Conservation (phyloP, 352 stramenopile species). For the Ophiocytium majus region DNA sequence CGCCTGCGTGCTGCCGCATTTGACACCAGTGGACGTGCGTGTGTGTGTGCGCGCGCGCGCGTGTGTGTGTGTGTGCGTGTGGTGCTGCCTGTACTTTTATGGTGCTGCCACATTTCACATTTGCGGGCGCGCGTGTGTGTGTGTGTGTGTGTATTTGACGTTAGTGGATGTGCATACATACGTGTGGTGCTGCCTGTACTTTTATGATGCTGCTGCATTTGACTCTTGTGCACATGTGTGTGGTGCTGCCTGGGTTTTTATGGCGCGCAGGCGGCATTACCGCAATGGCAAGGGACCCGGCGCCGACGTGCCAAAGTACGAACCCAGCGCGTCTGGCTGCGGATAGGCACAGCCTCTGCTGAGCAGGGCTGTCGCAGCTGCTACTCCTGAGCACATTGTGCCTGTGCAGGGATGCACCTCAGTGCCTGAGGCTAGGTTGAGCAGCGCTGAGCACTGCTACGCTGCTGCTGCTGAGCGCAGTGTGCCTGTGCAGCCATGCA, state of each 20-base stretch:
- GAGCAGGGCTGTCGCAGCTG: too few species aligned
- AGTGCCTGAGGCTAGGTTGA: too few species aligned
- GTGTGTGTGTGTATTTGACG: not conserved
- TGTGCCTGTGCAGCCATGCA: too few species aligned
- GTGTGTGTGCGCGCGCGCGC: not conserved
- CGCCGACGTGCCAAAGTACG: constrained; percentile 11
- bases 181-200: not conserved
- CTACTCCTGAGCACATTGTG: too few species aligned
- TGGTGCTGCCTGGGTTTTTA: not conserved
- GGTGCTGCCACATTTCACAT: not conserved
- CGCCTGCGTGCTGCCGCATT: not conserved
- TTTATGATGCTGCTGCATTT: not conserved
- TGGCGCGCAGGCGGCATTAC: not conserved
- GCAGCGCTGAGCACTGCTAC: too few species aligned
- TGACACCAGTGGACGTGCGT: not conserved
- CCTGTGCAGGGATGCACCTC: too few species aligned
- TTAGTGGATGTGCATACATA: not conserved
- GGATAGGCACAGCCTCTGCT: too few species aligned
- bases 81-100: not conserved
- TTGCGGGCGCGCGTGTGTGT: not conserved
- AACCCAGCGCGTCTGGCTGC: constrained; percentile 16
- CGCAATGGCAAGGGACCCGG: constrained; percentile 21
- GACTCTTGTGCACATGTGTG: not conserved
- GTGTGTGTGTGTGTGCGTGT: not conserved
- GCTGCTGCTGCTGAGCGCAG: too few species aligned